Base-by-base conservation (phyloP, 257 asterid species). In the Nicotiana benthamiana region DNA sequence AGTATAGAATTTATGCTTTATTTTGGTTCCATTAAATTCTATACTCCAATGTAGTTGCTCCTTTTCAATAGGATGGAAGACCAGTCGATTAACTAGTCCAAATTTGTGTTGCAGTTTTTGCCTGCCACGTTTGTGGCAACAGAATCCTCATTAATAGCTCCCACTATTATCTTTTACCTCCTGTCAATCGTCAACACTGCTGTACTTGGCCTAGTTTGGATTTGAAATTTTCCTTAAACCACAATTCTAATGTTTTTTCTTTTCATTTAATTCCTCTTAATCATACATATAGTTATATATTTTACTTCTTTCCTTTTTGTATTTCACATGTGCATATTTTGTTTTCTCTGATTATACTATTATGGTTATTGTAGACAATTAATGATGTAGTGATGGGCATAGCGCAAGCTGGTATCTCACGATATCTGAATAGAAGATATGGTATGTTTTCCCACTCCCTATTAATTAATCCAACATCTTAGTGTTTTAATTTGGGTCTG, bases 351-450 rank as follows among this genome's bases (percentile, higher is more conserved):
- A 26, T 48, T 24, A 48, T 72, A 22, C 11, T 57, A 5, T 79
- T 36, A 5, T 15, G 26, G 9, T 51, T 17, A 5, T 32, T 54
- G 53, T 51, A 88, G 89, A 86, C 84, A 13, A 59, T 88, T 18
- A 88, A 88, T 52, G 89, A 88, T 79, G 91, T 88, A n/a, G 11
- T 80, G 17, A 48, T 84, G 80, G 91, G 91, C n/a, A 82, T 88
- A 36, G 52, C 84, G 13, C 83, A 88, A 84, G 91, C 89, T 16
- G 91, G 88, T 20, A 79, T 88, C 76, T 82, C 82, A 48, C 83
- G 82, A 1, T 86, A 86, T 77, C 84, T 88, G 57, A 82, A 80
- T 70, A 83, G 77, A 61, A 80, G 85, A 86, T 86, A 88, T 61
- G 88, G 91, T 88, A 28, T 77, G 57, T 61, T 22, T 43, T 30